Percentiles rank a stretch among this genome's conserved stretches.
These are phyloP conservation scores for Torulaspora quercuum DNA, from an alignment of 805 yeast species.

Conservation along the genomic window DNA sequence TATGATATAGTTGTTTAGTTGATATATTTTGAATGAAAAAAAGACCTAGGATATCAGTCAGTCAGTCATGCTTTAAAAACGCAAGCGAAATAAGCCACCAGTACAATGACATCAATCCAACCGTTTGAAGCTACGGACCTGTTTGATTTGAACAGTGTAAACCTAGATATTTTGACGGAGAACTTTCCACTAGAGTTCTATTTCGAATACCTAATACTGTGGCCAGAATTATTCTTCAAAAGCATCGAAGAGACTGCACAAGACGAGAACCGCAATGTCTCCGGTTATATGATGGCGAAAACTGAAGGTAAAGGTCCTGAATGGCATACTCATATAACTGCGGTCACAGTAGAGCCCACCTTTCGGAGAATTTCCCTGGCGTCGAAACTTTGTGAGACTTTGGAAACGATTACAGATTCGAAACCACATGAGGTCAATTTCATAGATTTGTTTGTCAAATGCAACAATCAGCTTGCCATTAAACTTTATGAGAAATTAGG, in stretches of 20 bases:
- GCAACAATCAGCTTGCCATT: slow-evolving; percentile 76
- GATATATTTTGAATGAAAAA: too few relatives aligned
- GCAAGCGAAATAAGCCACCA: too few relatives aligned
- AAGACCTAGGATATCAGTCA: too few relatives aligned
- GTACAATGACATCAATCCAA: slow-evolving; percentile 78
- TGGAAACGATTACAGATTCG: slow-evolving; percentile 71
- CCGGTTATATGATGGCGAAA: slow-evolving; percentile 93
- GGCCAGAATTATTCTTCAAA: slow-evolving; percentile 91
- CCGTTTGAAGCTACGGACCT: slow-evolving; percentile 89
- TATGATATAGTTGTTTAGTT: slow-evolving; percentile 1
- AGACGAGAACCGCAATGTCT: slow-evolving; percentile 24
- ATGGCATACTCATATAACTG: slow-evolving; percentile 97
- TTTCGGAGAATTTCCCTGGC: slow-evolving; percentile 87
- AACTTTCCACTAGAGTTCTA: slow-evolving; percentile 84
- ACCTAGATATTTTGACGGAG: slow-evolving; percentile 87
- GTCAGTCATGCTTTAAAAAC: too few relatives aligned
- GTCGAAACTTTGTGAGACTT: slow-evolving; percentile 65
- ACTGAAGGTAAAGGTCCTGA: slow-evolving; percentile 81
- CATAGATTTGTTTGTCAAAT: slow-evolving; percentile 87
- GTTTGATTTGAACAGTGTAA: slow-evolving; percentile 66
- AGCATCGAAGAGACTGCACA: slow-evolving; percentile 49
- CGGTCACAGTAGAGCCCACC: slow-evolving; percentile 82
- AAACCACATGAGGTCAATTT: slow-evolving; percentile 79
- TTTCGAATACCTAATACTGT: slow-evolving; percentile 70
- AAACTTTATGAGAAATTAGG: slow-evolving; percentile 83